A percentile compares a stretch with the other conserved stretches of the same genome.
Conservation (phyloP, 495 filamentous ascomycete genomes). For the Daldinia concentrica region DNA sequence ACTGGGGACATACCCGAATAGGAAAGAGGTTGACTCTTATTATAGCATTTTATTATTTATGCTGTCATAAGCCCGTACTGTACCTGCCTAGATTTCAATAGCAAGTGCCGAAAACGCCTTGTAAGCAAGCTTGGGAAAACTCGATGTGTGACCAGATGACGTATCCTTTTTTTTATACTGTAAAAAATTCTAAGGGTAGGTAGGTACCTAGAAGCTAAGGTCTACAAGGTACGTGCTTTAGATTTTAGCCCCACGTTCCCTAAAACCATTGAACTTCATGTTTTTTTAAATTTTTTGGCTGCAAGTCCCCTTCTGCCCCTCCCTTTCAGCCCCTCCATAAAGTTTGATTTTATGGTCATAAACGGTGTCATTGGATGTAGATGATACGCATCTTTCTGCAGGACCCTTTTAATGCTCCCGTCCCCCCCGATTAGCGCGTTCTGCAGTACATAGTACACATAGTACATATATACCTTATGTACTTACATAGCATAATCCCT, state of each 20-base stretch:
- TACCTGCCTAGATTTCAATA: not conserved
- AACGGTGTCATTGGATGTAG: slow-evolving; percentile 21
- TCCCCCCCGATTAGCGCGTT: slow-evolving; percentile 17
- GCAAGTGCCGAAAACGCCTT: slow-evolving; percentile 13
- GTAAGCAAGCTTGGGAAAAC: not conserved
- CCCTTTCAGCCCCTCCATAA: slow-evolving; percentile 35
- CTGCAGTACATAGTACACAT: slow-evolving; percentile 11
- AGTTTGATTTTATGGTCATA: slow-evolving; percentile 3
- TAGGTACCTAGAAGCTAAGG: too few relatives aligned
- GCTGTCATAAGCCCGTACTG: not conserved
- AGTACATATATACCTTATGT: not conserved
- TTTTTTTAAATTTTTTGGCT: slow-evolving; percentile 7
- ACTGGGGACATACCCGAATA: not conserved
- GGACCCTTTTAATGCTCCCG: slow-evolving; percentile 36
- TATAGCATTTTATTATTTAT: not conserved
- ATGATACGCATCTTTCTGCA: slow-evolving; percentile 42
- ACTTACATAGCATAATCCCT: slow-evolving; percentile 18
- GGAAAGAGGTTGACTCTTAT: not conserved
- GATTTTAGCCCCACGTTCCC: slow-evolving; percentile 31
- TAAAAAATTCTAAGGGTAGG: not conserved
- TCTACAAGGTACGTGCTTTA: not conserved
- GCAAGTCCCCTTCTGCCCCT: slow-evolving; percentile 11
- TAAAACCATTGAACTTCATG: slow-evolving; percentile 18
- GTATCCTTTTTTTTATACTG: slow-evolving; percentile 1
- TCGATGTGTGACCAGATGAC: slow-evolving; percentile 9